Percentiles rank a stretch among this genome's conserved stretches.
phyloP scores from a whole-genome alignment of 768 basidiomycete genomes.

The Phlebiopsis gigantea region DNA sequence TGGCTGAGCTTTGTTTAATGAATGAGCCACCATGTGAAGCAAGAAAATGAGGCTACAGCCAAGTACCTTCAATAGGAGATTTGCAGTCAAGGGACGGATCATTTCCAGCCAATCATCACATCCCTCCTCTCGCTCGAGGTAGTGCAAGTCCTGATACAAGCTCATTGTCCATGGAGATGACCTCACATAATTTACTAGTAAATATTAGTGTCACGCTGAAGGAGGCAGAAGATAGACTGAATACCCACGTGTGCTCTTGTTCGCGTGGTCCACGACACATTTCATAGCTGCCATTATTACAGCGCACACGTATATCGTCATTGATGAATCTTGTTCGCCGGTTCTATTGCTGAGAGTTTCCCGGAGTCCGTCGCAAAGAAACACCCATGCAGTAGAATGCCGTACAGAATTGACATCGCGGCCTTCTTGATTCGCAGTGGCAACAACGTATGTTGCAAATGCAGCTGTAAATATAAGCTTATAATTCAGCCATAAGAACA shows the following conservation, averaged over 20 bases:
- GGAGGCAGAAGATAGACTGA: not conserved
- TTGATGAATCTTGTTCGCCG: not conserved
- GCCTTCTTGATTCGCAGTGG: constrained; percentile 11
- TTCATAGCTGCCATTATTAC: not conserved
- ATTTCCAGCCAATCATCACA: not conserved
- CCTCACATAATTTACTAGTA: constrained; percentile 14
- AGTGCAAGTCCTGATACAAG: constrained; percentile 25
- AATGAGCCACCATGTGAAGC: too few relatives aligned
- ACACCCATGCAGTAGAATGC: constrained; percentile 48
- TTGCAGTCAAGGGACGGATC: not conserved
- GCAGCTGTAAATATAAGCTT: constrained; percentile 30
- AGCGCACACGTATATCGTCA: not conserved
- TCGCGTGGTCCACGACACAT: not conserved
- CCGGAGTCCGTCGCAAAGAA: constrained; percentile 35
- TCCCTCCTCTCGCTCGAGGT: not conserved
- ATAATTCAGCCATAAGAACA: too few relatives aligned
- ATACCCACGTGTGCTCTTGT: not conserved
- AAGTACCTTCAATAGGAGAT: too few relatives aligned
- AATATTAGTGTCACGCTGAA: not conserved
- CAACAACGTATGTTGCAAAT: constrained; percentile 39
- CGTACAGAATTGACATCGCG: constrained; percentile 22
- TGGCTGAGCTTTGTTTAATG: too few relatives aligned
- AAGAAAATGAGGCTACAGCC: too few relatives aligned
- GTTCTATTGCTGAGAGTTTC: not conserved
- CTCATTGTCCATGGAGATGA: constrained; percentile 49